Percentiles rank a stretch among this genome's conserved stretches.
Evolutionary conservation across 139 green algal species (phyloP).

Genomic region (Chlamydomonas sp.): DNA sequence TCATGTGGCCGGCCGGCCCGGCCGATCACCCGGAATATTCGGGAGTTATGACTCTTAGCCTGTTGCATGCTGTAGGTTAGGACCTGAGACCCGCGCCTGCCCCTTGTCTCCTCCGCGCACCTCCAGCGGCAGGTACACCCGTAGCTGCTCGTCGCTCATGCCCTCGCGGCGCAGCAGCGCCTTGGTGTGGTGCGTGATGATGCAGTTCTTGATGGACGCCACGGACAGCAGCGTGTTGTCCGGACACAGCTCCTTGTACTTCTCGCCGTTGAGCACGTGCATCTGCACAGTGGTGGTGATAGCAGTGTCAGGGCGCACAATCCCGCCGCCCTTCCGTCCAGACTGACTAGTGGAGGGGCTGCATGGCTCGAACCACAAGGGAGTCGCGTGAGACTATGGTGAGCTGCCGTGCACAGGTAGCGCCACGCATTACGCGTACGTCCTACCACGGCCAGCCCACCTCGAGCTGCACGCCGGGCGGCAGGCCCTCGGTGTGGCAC

Average conservation of each 20-base stretch:
- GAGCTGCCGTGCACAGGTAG: not conserved
- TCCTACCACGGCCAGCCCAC: constrained; percentile 16
- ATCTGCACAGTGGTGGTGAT: constrained; percentile 36
- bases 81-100: no score
- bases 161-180: constrained; percentile 65
- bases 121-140: constrained; percentile 62
- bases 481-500: constrained; percentile 56
- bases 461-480: constrained; percentile 60
- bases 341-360: no score
- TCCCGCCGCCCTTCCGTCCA: not conserved
- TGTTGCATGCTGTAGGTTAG: no score
- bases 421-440: not conserved
- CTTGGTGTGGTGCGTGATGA: constrained; percentile 64
- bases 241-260: constrained; percentile 73
- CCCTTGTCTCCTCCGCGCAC: constrained; percentile 15
- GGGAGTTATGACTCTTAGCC: no score
- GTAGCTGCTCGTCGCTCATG: constrained; percentile 55
- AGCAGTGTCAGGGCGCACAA: not conserved
- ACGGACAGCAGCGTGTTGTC: constrained; percentile 66
- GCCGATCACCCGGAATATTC: no score
- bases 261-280: constrained; percentile 73
- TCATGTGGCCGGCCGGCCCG: no score
- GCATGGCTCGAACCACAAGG: no score
- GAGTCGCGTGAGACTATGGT: no score
- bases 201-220: constrained; percentile 55